Base-by-base conservation (phyloP, 1,139 yeast species). In the Casaregolazyma suthepensis region DNA sequence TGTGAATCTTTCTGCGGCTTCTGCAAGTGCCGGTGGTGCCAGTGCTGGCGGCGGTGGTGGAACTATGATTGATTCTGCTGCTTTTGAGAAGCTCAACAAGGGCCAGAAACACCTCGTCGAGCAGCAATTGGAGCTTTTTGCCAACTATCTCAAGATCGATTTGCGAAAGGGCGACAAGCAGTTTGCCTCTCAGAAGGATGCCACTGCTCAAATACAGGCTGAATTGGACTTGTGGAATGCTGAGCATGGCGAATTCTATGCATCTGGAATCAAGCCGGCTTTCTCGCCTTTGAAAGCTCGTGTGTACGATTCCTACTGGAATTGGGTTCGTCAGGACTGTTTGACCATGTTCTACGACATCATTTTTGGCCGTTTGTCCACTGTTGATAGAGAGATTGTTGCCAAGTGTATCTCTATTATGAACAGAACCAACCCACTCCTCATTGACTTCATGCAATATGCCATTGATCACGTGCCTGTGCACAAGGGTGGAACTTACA, bases 281-380 rank as follows among this genome's bases (percentile, higher is more conserved):
- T 93, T 93, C 75, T 87, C 96, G 45, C 79, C 94, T 58, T 80
- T 87, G 75, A 93, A 93, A 76, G 96, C 98, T 43, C 87, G 99
- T 77, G 83, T 87, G 53, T 93, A 93, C 71, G 98, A 93, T 73
- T 90, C 98, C 26, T 90, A 91, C 73, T 93, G 99, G 99, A 94
- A 94, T 74, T 93, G 99, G 99, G 97, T 98, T 47, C 87, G 97
- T 74, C 99, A 93, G 76, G 96, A 94, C 71, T 87, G 94, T 58
- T 76, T 93, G 63, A 83, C 91, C 52, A 86, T 93, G 90, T 93
- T 89, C 76, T 93, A 82, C 70, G 97, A 93, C 73, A 89, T 93
- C 65, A 89, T 93, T 65, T 94, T 93, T 71, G 99, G 99, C 68
- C 85, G 88, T 61, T 80, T 93, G 63, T 83, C 85, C 48, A 85